Evolutionary conservation across 495 filamentous ascomycete species (phyloP), one percentile per base, ranked within the genome.

Genomic region (Hypoxylon trugodes): DNA sequence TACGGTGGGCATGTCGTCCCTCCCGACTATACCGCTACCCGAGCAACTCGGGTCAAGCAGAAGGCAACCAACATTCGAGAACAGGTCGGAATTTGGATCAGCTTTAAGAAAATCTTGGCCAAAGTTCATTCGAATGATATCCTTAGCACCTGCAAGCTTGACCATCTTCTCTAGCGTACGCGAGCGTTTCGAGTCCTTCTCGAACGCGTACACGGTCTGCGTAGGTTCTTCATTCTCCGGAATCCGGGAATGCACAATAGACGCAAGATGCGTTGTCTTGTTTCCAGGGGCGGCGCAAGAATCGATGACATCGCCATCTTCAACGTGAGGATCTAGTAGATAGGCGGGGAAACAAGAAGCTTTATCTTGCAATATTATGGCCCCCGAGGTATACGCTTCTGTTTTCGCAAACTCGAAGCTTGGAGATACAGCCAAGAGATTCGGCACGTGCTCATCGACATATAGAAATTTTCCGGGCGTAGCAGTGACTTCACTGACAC

Each of bases 281-380:
- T 98, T 98, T 6, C 95, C 95, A 5, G 95, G 95, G 5, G 95
- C 95, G 0, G 95, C 89, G 70, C 93, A 97, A 0, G 91, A 90
- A 76, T 98, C 95, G 3, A 98, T 80, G 15, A 96, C 76, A 59
- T 94, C 86, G 1, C 90, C 91, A 52, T 86, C 80, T 45, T 80
- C 77, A 2, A 79, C 62, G 1, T 69, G 68, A 3, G 86, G 83
- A 48, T 92, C 85, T 0, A 97, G 76, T 0, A 98, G 77, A 69
- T 92, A 90, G 0, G 93, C 95, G 3, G 95, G 94, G 65, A 98
- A 97, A 66, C 95, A 98, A 0, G 92, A 96, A 1, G 95, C 96
- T 70, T 96, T 97, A 71, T 98, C 96, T 74, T 98, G 95, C 32
- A 98, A 70, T 35, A 97, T 96, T 51, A 98, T 83, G 40, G 85